Conservation (phyloP, 441 rosid genomes). For the Geranium incanum region DNA sequence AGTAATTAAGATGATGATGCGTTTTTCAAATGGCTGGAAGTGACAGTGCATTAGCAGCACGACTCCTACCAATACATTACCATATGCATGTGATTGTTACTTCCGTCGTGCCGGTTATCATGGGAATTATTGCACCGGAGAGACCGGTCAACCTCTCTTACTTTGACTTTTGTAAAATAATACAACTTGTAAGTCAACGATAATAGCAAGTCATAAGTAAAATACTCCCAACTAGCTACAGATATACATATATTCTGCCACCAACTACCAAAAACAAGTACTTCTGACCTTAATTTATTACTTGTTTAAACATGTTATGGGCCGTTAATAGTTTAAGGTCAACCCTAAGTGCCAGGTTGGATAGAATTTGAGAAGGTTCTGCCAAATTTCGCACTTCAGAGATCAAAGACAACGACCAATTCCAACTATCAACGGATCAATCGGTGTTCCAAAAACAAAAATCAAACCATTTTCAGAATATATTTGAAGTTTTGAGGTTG, state of each 20-base stretch:
- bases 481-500: too few species aligned
- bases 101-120: not conserved
- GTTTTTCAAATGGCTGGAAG: not conserved
- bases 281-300: not conserved
- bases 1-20: not conserved
- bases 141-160: not conserved
- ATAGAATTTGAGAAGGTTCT: not conserved
- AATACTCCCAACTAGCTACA: not conserved
- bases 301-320: not conserved
- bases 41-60: not conserved
- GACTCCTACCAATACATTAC: not conserved
- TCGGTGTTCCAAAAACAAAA: too few species aligned
- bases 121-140: not conserved
- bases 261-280: not conserved
- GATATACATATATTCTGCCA: not conserved
- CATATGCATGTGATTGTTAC: not conserved
- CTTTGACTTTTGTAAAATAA: not conserved
- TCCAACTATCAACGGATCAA: not conserved
- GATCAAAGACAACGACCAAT: not conserved
- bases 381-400: not conserved
- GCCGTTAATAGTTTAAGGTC: not conserved
- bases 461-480: too few species aligned
- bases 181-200: constrained; percentile 3
- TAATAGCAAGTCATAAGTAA: not conserved
- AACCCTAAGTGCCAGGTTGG: not conserved